Conservation (phyloP, 345 rosid genomes). For the Eucalyptus polyanthemos region DNA sequence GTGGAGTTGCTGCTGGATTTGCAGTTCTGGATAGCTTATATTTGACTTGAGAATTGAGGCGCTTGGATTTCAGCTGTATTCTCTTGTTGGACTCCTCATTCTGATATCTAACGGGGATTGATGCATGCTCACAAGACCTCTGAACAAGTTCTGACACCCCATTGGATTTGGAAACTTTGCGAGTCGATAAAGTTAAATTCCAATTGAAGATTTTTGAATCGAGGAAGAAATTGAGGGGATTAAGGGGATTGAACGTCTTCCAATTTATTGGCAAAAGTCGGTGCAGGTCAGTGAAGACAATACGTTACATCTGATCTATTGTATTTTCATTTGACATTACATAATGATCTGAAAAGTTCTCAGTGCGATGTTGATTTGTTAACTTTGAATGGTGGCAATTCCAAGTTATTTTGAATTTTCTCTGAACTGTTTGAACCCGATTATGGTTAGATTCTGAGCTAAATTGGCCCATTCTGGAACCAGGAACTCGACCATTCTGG, state of each 20-base stretch:
- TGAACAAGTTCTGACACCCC: background rate
- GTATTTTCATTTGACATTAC: background rate
- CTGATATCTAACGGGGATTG: background rate
- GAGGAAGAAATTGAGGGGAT: background rate
- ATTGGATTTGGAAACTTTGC: background rate
- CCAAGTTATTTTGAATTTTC: background rate
- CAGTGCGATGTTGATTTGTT: background rate
- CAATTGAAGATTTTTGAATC: background rate
- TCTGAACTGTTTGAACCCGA: background rate
- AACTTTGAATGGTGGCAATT: background rate
- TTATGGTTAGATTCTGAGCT: background rate
- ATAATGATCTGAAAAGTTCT: background rate
- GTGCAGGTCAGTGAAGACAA: background rate
- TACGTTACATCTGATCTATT: background rate
- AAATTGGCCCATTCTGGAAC: background rate
- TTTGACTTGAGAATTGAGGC: conserved; percentile 30
- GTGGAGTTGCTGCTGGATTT: conserved; percentile 93
- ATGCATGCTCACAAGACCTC: background rate
- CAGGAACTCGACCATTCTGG: too few species aligned
- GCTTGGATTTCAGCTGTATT: background rate
- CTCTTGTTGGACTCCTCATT: background rate
- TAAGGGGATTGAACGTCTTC: background rate
- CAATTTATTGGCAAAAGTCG: background rate
- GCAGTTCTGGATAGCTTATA: conserved; percentile 90
- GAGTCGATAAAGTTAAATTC: background rate